Evolutionary conservation across 2,329 filamentous ascomycete species (phyloP), one percentile per base, ranked within the genome.

Genomic region (Diaporthe capsici): DNA sequence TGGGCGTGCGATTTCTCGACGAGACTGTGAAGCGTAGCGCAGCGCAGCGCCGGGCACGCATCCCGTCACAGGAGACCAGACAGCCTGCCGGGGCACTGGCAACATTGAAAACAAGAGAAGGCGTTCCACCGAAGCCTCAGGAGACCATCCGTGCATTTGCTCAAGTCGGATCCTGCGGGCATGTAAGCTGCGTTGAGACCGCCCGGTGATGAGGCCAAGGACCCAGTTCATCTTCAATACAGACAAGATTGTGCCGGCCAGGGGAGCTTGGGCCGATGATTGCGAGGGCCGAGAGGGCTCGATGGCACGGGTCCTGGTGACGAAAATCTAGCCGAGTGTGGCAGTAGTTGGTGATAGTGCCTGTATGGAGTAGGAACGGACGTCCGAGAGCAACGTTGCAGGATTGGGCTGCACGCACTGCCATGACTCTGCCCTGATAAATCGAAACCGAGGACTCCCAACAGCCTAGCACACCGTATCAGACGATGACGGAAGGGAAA

Each of bases 371-470:
- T 60, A 53, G 71, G 22, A 31, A 60, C 71, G 71, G 71, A 73
- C 71, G 58, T 73, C 71, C 71, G 71, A 63, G 57, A 55, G 58
- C 58, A 72, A 55, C 58, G 71, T 73, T 65, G 71, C 71, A 65
- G 47, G 47, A 73, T 53, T 22, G n/a, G n/a, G 31, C 58, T 44
- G n/a, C 37, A 73, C 57, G 13, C 28, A 55, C 25, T 73, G n/a
- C 22, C 58, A 73, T 65, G 44, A 55, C 49, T 28, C 34, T 65
- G 22, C n/a, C 53, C 34, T 49, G 42, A 39, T 13, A 25, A 34
- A 47, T 37, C 44, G 44, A 63, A 53, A 72, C 44, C 44, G 25
- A 20, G 42, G 15, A 4, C 42, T 28, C 44, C 57, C 71, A 61
- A 42, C 47, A 42, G n/a, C 71, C 28, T 20, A 25, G 70, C 42